Evolutionary conservation across 129 eudicot genomes (phyloP).

Genomic region (Erigeron canadensis): DNA sequence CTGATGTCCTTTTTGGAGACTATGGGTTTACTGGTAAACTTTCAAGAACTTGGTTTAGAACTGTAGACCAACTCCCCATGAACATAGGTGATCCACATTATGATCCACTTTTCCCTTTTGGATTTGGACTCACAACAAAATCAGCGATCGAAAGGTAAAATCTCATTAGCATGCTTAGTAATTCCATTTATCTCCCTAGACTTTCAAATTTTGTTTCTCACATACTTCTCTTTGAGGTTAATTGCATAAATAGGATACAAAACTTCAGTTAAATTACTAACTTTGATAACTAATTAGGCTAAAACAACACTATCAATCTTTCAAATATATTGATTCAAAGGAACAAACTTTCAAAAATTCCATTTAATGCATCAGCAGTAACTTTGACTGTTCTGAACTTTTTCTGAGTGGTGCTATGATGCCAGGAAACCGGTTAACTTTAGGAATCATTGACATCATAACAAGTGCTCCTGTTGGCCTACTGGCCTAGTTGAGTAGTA

Average conservation of each 20-base stretch:
- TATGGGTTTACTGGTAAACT: slow-evolving; percentile 58
- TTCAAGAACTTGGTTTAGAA: slow-evolving; percentile 65
- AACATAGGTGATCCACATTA: slow-evolving; percentile 57
- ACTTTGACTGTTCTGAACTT: background rate
- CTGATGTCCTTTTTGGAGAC: slow-evolving; percentile 70
- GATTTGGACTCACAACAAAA: slow-evolving; percentile 54
- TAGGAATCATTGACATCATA: background rate
- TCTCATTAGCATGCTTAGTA: background rate
- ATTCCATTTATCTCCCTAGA: background rate
- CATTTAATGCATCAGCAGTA: background rate
- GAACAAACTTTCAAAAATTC: background rate
- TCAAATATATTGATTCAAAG: background rate
- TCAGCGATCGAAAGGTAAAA: slow-evolving; percentile 31
- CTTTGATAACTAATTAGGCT: background rate
- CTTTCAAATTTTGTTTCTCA: background rate
- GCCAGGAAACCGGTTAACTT: background rate
- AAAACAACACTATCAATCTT: background rate
- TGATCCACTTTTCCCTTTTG: slow-evolving; percentile 63
- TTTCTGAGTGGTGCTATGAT: background rate
- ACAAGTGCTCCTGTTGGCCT: no score
- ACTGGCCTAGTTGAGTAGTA: background rate
- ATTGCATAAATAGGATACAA: background rate
- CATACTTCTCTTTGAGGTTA: background rate
- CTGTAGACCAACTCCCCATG: slow-evolving; percentile 68
- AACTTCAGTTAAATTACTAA: background rate